A percentile compares a stretch with the other conserved stretches of the same genome.
Conservation (phyloP, 768 basidiomycete species). For the Rhodotorula kratochvilovae region DNA sequence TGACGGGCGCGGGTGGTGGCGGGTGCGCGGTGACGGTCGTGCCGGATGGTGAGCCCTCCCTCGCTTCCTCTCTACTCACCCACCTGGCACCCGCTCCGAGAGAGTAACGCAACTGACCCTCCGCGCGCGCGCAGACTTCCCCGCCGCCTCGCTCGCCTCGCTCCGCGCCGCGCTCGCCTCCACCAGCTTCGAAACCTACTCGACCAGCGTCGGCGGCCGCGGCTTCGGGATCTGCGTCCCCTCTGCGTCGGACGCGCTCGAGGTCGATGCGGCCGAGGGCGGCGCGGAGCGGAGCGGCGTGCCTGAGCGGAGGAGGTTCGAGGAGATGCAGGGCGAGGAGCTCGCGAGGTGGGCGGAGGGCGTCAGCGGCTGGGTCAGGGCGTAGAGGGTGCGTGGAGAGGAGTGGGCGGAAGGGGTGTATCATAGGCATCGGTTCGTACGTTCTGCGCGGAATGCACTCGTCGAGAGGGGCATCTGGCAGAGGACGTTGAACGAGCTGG, state of each 20-base stretch:
- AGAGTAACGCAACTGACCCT: neutral
- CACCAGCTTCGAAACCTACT: conserved; percentile 72
- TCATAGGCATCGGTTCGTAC: neutral
- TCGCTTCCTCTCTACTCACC: neutral
- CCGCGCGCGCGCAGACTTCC: conserved; percentile 59
- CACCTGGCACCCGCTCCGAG: neutral
- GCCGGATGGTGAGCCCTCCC: conserved; percentile 68
- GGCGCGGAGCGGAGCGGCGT: conserved; percentile 32
- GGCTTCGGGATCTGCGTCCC: conserved; percentile 66
- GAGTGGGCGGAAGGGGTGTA: neutral
- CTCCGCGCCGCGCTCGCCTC: conserved; percentile 61
- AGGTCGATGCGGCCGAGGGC: conserved; percentile 34
- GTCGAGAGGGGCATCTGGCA: no score
- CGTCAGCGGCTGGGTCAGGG: conserved; percentile 33
- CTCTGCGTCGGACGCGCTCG: neutral
- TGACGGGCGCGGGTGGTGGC: conserved; percentile 96
- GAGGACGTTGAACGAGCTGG: no score
- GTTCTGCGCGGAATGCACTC: no score
- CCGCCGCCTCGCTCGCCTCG: conserved; percentile 56
- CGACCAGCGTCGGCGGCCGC: conserved; percentile 87
- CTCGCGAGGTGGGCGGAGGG: conserved; percentile 32
- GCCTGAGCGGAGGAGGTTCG: conserved; percentile 29
- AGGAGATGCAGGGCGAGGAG: conserved; percentile 17
- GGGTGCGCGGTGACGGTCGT: conserved; percentile 95
- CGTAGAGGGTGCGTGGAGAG: neutral